Evolutionary conservation across 495 filamentous ascomycete species (phyloP).

Genomic region (Bombardia bombarda): DNA sequence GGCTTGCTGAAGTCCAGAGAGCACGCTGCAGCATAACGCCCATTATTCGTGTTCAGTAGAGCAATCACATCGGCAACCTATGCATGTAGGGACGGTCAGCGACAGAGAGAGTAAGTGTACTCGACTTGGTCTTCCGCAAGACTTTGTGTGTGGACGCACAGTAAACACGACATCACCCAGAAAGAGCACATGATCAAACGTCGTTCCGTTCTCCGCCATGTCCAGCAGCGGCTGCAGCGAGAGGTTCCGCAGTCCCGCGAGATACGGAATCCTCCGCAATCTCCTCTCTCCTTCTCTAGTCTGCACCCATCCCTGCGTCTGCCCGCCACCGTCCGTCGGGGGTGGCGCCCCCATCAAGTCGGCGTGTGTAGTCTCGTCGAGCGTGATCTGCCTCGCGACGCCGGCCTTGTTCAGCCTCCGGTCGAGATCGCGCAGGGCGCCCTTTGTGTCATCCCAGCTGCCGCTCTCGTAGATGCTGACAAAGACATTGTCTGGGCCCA

Average conservation of each 20-base stretch:
- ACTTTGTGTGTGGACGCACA: conserved; percentile 26
- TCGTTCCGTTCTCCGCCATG: conserved; percentile 36
- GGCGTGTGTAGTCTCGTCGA: conserved; percentile 47
- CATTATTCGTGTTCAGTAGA: conserved; percentile 64
- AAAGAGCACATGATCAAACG: conserved; percentile 64
- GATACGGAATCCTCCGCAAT: conserved; percentile 58
- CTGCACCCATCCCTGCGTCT: conserved; percentile 50
- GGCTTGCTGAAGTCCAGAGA: conserved; percentile 67
- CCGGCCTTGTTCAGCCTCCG: conserved; percentile 40
- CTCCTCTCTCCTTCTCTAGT: conserved; percentile 42
- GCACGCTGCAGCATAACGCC: conserved; percentile 73
- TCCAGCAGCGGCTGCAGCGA: conserved; percentile 43
- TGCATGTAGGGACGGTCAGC: background rate
- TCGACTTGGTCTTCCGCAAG: background rate
- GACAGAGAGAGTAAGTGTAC: no score
- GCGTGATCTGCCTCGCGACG: conserved; percentile 45
- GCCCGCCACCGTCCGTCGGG: no score
- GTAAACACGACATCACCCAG: conserved; percentile 71
- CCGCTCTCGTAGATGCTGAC: conserved; percentile 65
- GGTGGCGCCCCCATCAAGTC: conserved; percentile 45
- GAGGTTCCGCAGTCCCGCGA: conserved; percentile 55
- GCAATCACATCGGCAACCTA: conserved; percentile 50
- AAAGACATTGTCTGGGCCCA: conserved; percentile 61
- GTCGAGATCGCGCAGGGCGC: conserved; percentile 53
- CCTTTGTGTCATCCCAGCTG: conserved; percentile 64